phyloP scores from a whole-genome alignment of 768 basidiomycete species.

The Leucosporidium scottii region DNA sequence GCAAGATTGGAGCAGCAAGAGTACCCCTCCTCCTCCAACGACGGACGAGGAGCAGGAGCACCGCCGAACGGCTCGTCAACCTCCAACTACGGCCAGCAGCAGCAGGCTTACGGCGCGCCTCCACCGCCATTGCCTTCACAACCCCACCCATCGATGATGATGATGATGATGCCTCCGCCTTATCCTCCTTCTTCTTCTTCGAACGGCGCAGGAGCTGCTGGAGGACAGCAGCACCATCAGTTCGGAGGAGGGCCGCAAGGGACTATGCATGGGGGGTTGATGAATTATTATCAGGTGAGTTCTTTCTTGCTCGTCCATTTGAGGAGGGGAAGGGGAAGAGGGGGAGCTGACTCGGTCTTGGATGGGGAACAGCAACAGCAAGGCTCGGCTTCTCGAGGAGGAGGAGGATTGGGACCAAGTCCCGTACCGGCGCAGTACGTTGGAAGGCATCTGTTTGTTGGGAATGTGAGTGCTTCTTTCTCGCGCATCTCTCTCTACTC shows the following conservation, averaged over 20 bases:
- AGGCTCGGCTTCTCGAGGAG: neutral
- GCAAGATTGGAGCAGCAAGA: too few relatives aligned
- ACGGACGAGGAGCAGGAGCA: too few relatives aligned
- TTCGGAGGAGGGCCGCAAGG: neutral
- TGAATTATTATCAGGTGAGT: constrained; percentile 6
- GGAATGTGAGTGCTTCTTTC: constrained; percentile 59
- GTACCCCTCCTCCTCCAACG: too few relatives aligned
- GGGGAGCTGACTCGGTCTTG: neutral
- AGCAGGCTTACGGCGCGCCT: neutral
- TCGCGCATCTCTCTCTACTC: neutral
- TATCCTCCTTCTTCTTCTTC: neutral
- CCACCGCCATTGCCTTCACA: neutral
- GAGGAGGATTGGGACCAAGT: neutral
- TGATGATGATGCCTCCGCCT: neutral
- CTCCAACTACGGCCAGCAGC: neutral
- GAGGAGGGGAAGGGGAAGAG: too few relatives aligned
- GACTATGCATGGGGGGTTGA: constrained; percentile 8
- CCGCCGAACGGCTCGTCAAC: neutral
- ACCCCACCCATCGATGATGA: neutral
- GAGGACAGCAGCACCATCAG: neutral
- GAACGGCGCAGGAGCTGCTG: neutral
- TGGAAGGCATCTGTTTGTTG: constrained; percentile 59
- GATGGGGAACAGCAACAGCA: too few relatives aligned
- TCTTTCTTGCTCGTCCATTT: neutral
- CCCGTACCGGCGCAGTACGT: constrained; percentile 14